Evolutionary conservation across 108 stramenopile species (phyloP), one percentile per base, ranked within the genome.

Genomic region (Fragilariopsis cylindrus): DNA sequence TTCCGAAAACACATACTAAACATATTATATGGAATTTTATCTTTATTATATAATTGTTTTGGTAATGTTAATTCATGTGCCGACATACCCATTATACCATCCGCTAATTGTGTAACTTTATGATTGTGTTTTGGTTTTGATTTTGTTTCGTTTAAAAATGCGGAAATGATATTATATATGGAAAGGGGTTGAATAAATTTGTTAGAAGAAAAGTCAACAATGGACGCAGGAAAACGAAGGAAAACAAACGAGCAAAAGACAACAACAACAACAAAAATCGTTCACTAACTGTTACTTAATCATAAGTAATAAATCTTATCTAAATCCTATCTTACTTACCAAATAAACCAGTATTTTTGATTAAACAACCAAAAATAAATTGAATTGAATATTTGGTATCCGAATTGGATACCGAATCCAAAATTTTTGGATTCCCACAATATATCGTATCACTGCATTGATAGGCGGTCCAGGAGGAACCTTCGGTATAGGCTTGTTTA

Each of bases 1-100:
- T 78, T 76, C 48, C 86, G 89, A 86, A 92, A 97, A 78, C 98
- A 98, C 74, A 98, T 65, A 53, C 92, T 82, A 74, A 98, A 98
- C 64, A 79, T 72, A 42, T 89, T 93, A 71, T 87, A 78, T 70
- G 86, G 81, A 43, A 97, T 81, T 55, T 76, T 82, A 19, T 88
- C 82, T 41, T 80, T 52, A 45, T 94, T 76, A 52, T 83, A 84
- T 76, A 99, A 78, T 74, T 93, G 90, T 69, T 89, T 94, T 67
- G 93, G 85, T 9, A 99, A 77, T 47, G 95, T 95, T 18, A 84
- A 60, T 12, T 88, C 90, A 49, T 88, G 79, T 4, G 87, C 88
- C 50, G 91, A 89, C 86, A 99, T 85, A 6, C 98, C 98, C 91
- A 99, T 93, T 41, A 99, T 98, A 5, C 98, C 98, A 71, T 94